Base-by-base conservation (phyloP, 306 rosid genomes). In the Vigna trinervia region DNA sequence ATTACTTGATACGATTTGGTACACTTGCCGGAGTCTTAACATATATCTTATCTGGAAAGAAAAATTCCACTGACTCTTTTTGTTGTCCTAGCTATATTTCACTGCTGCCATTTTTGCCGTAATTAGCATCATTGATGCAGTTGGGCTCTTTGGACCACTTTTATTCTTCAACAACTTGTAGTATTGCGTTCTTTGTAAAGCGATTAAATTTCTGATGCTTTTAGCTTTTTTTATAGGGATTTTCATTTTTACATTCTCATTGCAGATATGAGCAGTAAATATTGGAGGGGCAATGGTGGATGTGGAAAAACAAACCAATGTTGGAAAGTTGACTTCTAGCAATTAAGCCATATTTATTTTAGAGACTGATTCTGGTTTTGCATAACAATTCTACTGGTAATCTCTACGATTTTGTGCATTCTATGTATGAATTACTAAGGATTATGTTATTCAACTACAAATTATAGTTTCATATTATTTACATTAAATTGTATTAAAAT, bases 141-240 rank as follows among this genome's bases (percentile, higher is more conserved):
- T 39, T 71, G 34, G 74, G 74, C 45, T 73, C 53, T 57, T 11
- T 48, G 52, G 50, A 26, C 45, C 2, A 17, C 8, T 4, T 65
- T 57, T 74, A 26, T 76, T 52, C 58, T 66, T 66, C 56, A 8
- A 67, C 60, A 50, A 48, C 56, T 58, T 67, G 75, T 66, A 65
- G 30, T 75, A 26, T 51, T 48, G 50, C 50, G 13, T 75, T 59
- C 51, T 30, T 19, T 80, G 79, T 80, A 80, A 64, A 80, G 69
- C 50, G 71, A 66, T 74, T 74, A 81, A 67, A 36, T 61, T 28
- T 58, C 41, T 58, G 28, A 15, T 58, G 66, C 50, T 12, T 41
- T 57, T 68, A 75, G 20, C 45, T 47, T 67, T 23, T 1, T 23
- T 47, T 46, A 15, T 8, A 23, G 36, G 57, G 73, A 68, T 46